Evolutionary conservation across 495 filamentous ascomycete species (phyloP).

Genomic region (Beverwykella pulmonaria): DNA sequence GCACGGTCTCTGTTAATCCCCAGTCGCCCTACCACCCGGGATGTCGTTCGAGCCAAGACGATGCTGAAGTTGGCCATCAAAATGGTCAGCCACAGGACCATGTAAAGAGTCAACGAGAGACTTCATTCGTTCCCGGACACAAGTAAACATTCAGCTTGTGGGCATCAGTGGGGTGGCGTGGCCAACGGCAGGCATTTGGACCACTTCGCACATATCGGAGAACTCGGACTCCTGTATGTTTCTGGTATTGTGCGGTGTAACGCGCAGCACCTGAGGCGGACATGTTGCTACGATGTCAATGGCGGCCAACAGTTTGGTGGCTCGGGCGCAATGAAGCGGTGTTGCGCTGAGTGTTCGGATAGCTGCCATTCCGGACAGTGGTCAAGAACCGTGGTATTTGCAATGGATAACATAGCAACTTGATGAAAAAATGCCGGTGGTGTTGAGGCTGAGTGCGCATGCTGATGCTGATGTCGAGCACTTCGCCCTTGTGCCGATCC

Average conservation of each 20-base stretch:
- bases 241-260: background rate
- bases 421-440: background rate
- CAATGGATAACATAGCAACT: background rate
- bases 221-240: background rate
- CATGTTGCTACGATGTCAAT: background rate
- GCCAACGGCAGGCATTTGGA: background rate
- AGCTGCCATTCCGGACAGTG: background rate
- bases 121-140: background rate
- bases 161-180: background rate
- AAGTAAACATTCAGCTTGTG: background rate
- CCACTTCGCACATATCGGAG: background rate
- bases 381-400: background rate
- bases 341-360: constrained; percentile 1
- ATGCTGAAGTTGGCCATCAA: constrained; percentile 1
- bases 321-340: background rate
- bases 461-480: constrained; percentile 11
- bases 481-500: background rate
- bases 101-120: background rate
- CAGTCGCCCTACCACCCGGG: constrained; percentile 7
- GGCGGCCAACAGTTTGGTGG: background rate
- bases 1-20: constrained; percentile 10
- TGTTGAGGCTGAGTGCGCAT: background rate
- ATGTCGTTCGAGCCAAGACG: constrained; percentile 4
- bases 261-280: constrained; percentile 2
- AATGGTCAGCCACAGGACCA: background rate